Base-by-base conservation (phyloP, 2,329 filamentous ascomycete genomes). In the Arthrobotrys musiformis region DNA sequence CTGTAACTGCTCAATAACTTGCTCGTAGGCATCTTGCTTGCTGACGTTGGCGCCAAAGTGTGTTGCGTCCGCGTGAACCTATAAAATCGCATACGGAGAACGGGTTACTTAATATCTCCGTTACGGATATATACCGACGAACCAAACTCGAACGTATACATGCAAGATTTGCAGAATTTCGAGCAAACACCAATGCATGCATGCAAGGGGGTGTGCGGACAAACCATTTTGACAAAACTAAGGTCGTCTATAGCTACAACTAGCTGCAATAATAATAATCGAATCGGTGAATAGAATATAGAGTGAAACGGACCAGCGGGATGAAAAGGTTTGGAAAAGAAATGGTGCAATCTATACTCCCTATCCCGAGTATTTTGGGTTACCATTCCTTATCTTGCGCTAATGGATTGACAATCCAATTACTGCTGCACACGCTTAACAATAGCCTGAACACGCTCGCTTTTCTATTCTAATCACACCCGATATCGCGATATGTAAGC, bases 31-130 rank as follows among this genome's bases (percentile, higher is more conserved):
- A 78, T 92, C 89, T 72, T 88, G 86, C 83, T 94, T 94, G 64
- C 86, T 89, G 76, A 93, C 83, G 79, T 88, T 89, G 13, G 86
- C 82, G 58, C 85, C 86, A 83, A 94, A 94, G 81, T 89, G 92
- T 63, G 91, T 92, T 2, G 92, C 89, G 82, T 94, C 92, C 62
- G 92, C 92, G 84, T 94, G 92, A 72, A 92, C 90, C 91, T 90
- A 70, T 9, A n/a, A n/a, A n/a, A n/a, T n/a, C n/a, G n/a, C n/a
- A n/a, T n/a, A n/a, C 8, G 9, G 44, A 52, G 63, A 46, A 54
- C 19, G 6, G 19, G 30, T 24, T 11, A n/a, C 24, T 52, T 17
- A 28, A 63, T 62, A 42, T 48, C n/a, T n/a, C 24, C 17, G 24
- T 50, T 13, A 64, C 26, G 17, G 19, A 24, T 46, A 46, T 24